Base-by-base conservation (phyloP, 164 flowering plant species). In the Vitis rupestris region DNA sequence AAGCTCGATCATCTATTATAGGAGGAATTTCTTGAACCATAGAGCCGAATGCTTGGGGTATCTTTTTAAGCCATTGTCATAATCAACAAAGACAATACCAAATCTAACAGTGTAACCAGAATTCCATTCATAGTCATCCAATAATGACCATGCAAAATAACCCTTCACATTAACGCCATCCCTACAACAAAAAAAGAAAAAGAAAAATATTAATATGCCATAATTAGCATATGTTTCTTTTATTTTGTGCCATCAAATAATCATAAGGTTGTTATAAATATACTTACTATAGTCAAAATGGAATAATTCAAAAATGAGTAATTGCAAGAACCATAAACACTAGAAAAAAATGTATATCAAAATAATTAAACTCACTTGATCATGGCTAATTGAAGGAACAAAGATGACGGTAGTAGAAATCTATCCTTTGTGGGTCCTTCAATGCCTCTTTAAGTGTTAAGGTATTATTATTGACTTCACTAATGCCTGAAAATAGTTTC, bases 81-180 rank as follows among this genome's bases (percentile, higher is more conserved):
- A 79, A 53, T 79, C 77, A 0, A 79, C 65, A 19, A 57, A 79
- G 10, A n/a, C 56, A 37, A 79, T 51, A 0, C 82, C 82, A 52
- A 70, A 76, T 2, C 82, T 48, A 27, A 30, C 59, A 2, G 82
- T 70, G n/a, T 66, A 79, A 23, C 79, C 82, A 15, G 30, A 59
- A 10, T n/a, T 50, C 79, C 82, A 75, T 63, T 76, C 79, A 17
- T 62, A 76, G 60, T 76, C 58, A 31, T 79, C 82, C 8, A 63
- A 23, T 29, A 79, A 70, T 55, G 82, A 62, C 79, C 79, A 79
- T 4, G 17, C n/a, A 48, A 54, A 78, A 51, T 73, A 74, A 37
- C 72, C 81, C 44, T 19, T 74, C 47, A 78, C 76, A 8, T 71
- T 56, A 3, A n/a, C 75, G 0, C 81, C 79, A 3, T 68, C 67